These are phyloP conservation scores for Colletotrichum tropicicola DNA, from an alignment of 2,329 filamentous ascomycete genomes.

Conservation along the genomic window DNA sequence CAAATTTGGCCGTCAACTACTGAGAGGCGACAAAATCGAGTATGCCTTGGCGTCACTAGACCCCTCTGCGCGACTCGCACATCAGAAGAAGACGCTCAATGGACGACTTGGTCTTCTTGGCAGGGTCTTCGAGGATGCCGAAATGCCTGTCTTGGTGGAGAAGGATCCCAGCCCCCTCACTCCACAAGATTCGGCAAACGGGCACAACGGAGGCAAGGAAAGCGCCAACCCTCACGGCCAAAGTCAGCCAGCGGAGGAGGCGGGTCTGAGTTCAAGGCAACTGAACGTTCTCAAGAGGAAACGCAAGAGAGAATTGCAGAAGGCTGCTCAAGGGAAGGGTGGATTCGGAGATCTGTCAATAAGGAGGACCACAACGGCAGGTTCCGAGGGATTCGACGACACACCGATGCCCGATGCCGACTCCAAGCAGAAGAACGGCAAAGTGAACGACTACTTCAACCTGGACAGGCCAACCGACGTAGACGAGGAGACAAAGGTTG, in stretches of 20 bases:
- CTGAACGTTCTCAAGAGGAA: slow-evolving; percentile 95
- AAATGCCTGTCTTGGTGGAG: slow-evolving; percentile 67
- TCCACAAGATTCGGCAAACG: slow-evolving; percentile 51
- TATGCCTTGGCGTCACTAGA: slow-evolving; percentile 85
- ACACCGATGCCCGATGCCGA: slow-evolving; percentile 61
- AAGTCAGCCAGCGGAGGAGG: slow-evolving; percentile 64
- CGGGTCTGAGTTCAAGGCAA: slow-evolving; percentile 87
- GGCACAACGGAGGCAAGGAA: slow-evolving; percentile 45
- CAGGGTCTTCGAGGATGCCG: slow-evolving; percentile 85
- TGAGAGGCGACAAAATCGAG: slow-evolving; percentile 88
- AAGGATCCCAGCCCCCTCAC: slow-evolving; percentile 55
- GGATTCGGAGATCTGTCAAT: slow-evolving; percentile 87
- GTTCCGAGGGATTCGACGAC: slow-evolving; percentile 71
- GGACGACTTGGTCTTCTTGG: slow-evolving; percentile 86
- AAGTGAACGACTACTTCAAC: slow-evolving; percentile 86
- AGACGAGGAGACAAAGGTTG: slow-evolving; percentile 91
- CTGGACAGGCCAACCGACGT: slow-evolving; percentile 80
- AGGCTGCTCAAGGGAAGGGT: slow-evolving; percentile 85
- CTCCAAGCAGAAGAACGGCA: slow-evolving; percentile 66
- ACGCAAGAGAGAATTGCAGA: slow-evolving; percentile 87
- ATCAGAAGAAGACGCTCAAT: slow-evolving; percentile 89
- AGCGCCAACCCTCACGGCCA: slow-evolving; percentile 44
- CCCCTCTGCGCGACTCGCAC: slow-evolving; percentile 79
- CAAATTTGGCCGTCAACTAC: slow-evolving; percentile 82
- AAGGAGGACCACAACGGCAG: slow-evolving; percentile 67